These are phyloP conservation scores for Umbelopsis sp. DNA, from an alignment of 192 early-diverging fungal genomes.

Conservation along the genomic window DNA sequence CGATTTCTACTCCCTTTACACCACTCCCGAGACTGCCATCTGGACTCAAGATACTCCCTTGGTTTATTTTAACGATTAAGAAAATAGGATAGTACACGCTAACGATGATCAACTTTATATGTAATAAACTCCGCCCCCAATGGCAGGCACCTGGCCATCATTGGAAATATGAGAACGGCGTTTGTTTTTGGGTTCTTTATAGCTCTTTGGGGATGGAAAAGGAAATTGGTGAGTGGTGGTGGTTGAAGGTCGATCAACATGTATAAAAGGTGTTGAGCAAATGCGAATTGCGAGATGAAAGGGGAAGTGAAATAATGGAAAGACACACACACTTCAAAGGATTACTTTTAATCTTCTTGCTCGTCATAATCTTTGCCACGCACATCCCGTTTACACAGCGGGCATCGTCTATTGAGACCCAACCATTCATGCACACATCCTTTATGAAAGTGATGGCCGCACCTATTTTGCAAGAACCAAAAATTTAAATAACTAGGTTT, in stretches of 20 bases:
- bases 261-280: background rate
- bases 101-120: background rate
- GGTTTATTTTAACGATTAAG: conserved; percentile 55
- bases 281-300: background rate
- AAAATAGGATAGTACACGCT: conserved; percentile 36
- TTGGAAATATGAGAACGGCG: background rate
- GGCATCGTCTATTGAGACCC: conserved; percentile 71
- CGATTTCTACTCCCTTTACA: conserved; percentile 51
- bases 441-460: conserved; percentile 83
- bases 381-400: conserved; percentile 71
- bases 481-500: background rate
- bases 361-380: conserved; percentile 39
- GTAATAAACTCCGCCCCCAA: conserved; percentile 4
- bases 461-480: conserved; percentile 17
- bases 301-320: background rate
- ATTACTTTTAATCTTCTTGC: conserved; percentile 1
- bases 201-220: background rate
- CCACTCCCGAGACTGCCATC: conserved; percentile 53
- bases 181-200: background rate
- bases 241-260: too few species aligned
- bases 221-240: background rate
- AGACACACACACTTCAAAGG: too few species aligned
- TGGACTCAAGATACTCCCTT: conserved; percentile 54
- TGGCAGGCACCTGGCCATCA: conserved; percentile 6
- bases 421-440: conserved; percentile 86